Evolutionary conservation across 2,329 filamentous ascomycete species (phyloP), one percentile per base, ranked within the genome.

Genomic region (Colletotrichum sp.): DNA sequence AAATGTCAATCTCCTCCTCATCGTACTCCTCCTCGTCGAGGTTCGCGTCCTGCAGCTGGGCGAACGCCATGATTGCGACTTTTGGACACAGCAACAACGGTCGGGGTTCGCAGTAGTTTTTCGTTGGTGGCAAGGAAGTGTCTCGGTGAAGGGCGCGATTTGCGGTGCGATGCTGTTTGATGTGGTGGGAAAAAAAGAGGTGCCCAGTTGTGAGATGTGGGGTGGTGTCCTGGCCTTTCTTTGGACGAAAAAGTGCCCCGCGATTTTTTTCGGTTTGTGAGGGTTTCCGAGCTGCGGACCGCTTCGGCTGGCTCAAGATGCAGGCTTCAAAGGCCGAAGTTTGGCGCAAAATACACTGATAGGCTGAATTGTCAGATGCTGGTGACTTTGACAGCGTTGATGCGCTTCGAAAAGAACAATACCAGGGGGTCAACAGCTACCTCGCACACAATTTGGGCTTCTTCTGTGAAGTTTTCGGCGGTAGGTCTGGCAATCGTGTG

Each of bases 1-100:
- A 96, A 85, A 98, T 95, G 85, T 99, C 96, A 86, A 99, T 94
- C 85, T 98, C 96, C 84, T 96, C 94, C 87, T 97, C 94, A 85
- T 98, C 96, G 85, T 94, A 94, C 84, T 96, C 94, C 82, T 97
- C 95, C 80, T 93, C 92, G 83, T 94, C 92, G 86, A 96, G 93
- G 85, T 98, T 95, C 82, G 96, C 95, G 86, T 98, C 96, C 86
- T 94, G 94, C 84, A 99, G 90, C 83, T 96, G 95, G 84, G 98
- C 95, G 87, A 98, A 99, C 87, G 96, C 95, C 96, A 98, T 98
- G 88, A 86, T 96, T 89, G 88, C 82, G 78, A 77, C 79, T 80
- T 65, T 80, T 76, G 73, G 60, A 26, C 39, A 59, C 16, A 59
- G 49, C 44, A 15, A 44, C 49, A 44, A 64, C 52, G 39, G 66